Conservation (phyloP, 202 grass and related monocot genomes). For the Zoysia matrella region DNA sequence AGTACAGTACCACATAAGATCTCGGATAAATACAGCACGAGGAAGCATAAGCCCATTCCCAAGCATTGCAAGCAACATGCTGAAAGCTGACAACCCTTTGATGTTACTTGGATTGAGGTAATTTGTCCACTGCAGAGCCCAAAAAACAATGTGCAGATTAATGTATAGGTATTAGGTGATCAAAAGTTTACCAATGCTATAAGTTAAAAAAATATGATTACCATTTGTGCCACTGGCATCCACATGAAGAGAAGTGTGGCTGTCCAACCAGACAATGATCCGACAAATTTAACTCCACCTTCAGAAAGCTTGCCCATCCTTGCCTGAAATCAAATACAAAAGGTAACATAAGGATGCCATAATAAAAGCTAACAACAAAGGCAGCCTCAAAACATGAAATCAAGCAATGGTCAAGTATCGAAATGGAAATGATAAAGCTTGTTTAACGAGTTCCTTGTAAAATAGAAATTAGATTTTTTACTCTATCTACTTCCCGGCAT, state of each 20-base stretch:
- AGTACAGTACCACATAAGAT: constrained; percentile 89
- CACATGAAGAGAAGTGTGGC: constrained; percentile 99
- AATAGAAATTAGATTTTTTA: not conserved
- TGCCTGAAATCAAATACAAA: constrained; percentile 60
- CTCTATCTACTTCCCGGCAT: constrained; percentile 1
- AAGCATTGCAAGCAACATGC: constrained; percentile 97
- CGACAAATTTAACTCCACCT: constrained; percentile 59
- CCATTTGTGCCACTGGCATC: constrained; percentile 96
- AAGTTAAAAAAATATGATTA: constrained; percentile 44
- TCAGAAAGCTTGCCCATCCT: constrained; percentile 81
- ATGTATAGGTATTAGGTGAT: constrained; percentile 26
- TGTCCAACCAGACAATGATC: constrained; percentile 93
- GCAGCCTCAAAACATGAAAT: constrained; percentile 23
- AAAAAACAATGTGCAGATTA: constrained; percentile 36
- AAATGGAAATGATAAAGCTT: constrained; percentile 4
- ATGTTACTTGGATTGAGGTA: constrained; percentile 99
- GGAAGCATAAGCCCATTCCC: constrained; percentile 99
- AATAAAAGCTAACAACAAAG: not conserved
- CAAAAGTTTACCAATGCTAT: constrained; percentile 22
- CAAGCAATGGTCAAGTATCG: constrained; percentile 11
- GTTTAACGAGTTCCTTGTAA: not conserved
- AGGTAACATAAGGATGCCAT: constrained; percentile 17
- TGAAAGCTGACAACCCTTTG: constrained; percentile 91
- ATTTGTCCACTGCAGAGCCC: constrained; percentile 89
- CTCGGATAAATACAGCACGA: constrained; percentile 95